A percentile compares a stretch with the other conserved stretches of the same genome.
phyloP scores from a whole-genome alignment of 768 basidiomycete genomes.

The Amanita phalloides region DNA sequence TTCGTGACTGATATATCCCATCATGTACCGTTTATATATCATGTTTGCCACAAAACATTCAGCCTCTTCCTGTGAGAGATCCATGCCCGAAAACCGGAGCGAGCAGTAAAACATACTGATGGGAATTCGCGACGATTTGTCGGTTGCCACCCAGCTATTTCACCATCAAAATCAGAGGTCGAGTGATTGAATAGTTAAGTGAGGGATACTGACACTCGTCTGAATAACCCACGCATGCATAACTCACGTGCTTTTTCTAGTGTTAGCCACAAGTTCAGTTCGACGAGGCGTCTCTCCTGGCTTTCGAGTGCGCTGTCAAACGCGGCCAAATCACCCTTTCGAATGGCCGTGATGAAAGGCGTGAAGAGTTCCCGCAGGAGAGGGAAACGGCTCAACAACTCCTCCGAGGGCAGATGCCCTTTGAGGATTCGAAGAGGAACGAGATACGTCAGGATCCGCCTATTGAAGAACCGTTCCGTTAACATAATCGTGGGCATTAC shows the following conservation, averaged over 20 bases:
- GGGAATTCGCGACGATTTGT: slow-evolving; percentile 69
- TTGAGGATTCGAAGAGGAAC: slow-evolving; percentile 82
- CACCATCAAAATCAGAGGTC: neutral
- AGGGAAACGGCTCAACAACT: slow-evolving; percentile 65
- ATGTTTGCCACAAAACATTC: slow-evolving; percentile 93
- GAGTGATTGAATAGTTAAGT: neutral
- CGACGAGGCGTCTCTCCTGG: slow-evolving; percentile 67
- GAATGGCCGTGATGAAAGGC: slow-evolving; percentile 77
- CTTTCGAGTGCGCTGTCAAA: slow-evolving; percentile 73
- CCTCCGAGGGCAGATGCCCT: slow-evolving; percentile 73
- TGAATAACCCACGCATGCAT: slow-evolving; percentile 75
- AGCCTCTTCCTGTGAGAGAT: slow-evolving; percentile 69
- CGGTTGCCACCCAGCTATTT: slow-evolving; percentile 67
- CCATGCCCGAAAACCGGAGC: slow-evolving; percentile 57
- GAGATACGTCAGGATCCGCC: slow-evolving; percentile 85
- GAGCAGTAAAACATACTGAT: slow-evolving; percentile 75
- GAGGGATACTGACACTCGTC: slow-evolving; percentile 47
- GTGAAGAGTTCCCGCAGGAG: slow-evolving; percentile 60
- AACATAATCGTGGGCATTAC: neutral
- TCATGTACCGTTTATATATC: slow-evolving; percentile 88
- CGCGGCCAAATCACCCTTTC: slow-evolving; percentile 60
- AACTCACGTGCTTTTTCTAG: slow-evolving; percentile 84
- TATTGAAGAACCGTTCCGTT: slow-evolving; percentile 18
- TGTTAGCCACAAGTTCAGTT: slow-evolving; percentile 77
- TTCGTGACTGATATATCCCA: slow-evolving; percentile 95